These are phyloP conservation scores for Leccinellum luteum DNA, from an alignment of 768 basidiomycete species.

Conservation along the genomic window DNA sequence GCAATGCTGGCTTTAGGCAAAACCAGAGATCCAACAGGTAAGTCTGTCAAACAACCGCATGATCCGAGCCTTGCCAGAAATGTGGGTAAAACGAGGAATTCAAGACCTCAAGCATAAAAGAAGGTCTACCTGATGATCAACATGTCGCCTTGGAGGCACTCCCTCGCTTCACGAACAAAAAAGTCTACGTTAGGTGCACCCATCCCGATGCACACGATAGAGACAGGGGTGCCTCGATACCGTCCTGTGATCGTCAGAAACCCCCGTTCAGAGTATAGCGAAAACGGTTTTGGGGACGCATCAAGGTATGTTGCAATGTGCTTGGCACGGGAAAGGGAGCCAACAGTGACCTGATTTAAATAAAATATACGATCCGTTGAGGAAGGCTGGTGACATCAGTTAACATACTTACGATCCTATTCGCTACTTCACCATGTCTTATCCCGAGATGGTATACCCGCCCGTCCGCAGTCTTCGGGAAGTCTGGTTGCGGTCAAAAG, in stretches of 20 bases:
- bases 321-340: slow-evolving; percentile 64
- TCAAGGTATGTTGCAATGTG: slow-evolving; percentile 62
- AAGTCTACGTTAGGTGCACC: slow-evolving; percentile 82
- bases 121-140: slow-evolving; percentile 44
- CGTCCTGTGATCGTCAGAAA: slow-evolving; percentile 72
- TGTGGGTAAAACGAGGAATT: not conserved
- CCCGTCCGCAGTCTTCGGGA: slow-evolving; percentile 68
- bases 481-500: slow-evolving; percentile 45
- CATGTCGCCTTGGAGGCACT: slow-evolving; percentile 65
- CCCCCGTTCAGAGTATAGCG: slow-evolving; percentile 67
- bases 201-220: slow-evolving; percentile 82
- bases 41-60: slow-evolving; percentile 67
- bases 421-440: slow-evolving; percentile 73
- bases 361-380: slow-evolving; percentile 3
- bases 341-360: slow-evolving; percentile 62
- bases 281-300: slow-evolving; percentile 55
- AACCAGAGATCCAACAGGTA: slow-evolving; percentile 75
- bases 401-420: slow-evolving; percentile 58
- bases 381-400: not conserved
- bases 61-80: slow-evolving; percentile 62
- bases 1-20: slow-evolving; percentile 67
- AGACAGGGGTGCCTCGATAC: slow-evolving; percentile 61
- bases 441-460: slow-evolving; percentile 81
- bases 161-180: slow-evolving; percentile 77
- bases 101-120: not conserved